phyloP scores from a whole-genome alignment of 441 rosid species.

The Lepidium campestre region DNA sequence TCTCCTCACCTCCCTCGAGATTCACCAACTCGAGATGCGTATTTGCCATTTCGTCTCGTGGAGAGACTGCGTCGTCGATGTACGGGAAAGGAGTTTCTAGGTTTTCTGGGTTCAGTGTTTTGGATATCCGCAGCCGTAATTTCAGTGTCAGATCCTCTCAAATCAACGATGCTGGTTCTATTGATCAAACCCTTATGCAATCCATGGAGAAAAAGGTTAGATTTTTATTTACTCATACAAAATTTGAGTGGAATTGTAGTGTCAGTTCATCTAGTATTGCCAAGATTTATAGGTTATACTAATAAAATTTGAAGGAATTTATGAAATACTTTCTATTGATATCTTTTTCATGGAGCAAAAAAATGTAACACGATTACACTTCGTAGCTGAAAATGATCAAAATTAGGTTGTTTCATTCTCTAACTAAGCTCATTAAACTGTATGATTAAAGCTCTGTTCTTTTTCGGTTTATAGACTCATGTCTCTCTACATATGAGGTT shows the following conservation, averaged over 20 bases:
- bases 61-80: conserved; percentile 16
- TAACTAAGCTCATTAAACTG: not conserved
- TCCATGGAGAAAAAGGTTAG: conserved; percentile 77
- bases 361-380: not conserved
- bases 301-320: not conserved
- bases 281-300: not conserved
- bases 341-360: not conserved
- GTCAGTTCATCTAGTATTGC: not conserved
- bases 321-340: not conserved
- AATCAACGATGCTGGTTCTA: conserved; percentile 74
- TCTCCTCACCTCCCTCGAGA: not conserved
- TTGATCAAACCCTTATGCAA: conserved; percentile 74
- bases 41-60: conserved; percentile 15
- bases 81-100: conserved; percentile 6
- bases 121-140: conserved; percentile 17
- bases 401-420: not conserved
- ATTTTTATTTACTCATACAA: not conserved
- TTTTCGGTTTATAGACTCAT: not conserved
- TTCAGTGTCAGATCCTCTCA: conserved; percentile 50
- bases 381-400: not conserved
- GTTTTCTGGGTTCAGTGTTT: conserved; percentile 26
- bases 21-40: conserved; percentile 5
- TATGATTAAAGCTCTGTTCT: not conserved
- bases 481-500: not conserved
- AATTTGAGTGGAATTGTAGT: not conserved